A percentile compares a stretch with the other conserved stretches of the same genome.
These are phyloP conservation scores for Stereocaulon alpinum DNA, from an alignment of 495 filamentous ascomycete genomes.

Conservation along the genomic window DNA sequence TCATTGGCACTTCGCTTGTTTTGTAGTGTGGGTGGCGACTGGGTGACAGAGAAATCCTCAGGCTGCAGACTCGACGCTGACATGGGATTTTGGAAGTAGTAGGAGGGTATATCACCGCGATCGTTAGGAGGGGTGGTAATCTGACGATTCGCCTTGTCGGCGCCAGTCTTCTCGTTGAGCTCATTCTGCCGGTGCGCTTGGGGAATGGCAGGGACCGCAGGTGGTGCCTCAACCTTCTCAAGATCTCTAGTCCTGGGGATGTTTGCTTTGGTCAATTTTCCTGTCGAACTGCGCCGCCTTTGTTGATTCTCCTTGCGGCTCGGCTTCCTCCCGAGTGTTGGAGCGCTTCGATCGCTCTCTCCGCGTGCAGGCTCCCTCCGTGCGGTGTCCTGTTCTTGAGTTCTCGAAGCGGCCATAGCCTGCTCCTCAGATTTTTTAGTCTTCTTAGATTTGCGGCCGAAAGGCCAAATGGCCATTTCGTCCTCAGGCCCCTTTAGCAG, in stretches of 20 bases:
- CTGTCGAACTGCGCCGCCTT: constrained; percentile 29
- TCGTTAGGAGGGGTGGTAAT: constrained; percentile 26
- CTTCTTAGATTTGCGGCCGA: constrained; percentile 52
- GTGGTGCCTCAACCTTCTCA: constrained; percentile 25
- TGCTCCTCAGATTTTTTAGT: constrained; percentile 28
- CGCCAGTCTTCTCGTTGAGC: constrained; percentile 23
- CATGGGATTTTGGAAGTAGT: constrained; percentile 35
- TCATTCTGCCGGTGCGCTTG: constrained; percentile 22
- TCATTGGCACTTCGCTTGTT: constrained; percentile 47
- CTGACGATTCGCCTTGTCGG: constrained; percentile 24
- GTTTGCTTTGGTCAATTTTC: constrained; percentile 18
- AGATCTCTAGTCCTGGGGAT: constrained; percentile 21
- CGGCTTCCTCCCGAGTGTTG: constrained; percentile 31
- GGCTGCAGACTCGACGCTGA: constrained; percentile 37
- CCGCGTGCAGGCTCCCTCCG: constrained; percentile 24
- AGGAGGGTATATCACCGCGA: constrained; percentile 31
- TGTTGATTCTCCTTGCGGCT: constrained; percentile 36
- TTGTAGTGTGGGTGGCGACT: constrained; percentile 55
- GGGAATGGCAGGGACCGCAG: constrained; percentile 21
- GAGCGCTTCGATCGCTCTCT: constrained; percentile 17
- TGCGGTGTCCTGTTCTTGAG: constrained; percentile 21
- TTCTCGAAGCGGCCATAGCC: constrained; percentile 32
- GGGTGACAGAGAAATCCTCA: constrained; percentile 32
- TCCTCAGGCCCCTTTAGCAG: constrained; percentile 20
- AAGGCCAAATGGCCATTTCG: constrained; percentile 70